Conservation (phyloP, 2,329 filamentous ascomycete species). For the Cladosporium sp. region DNA sequence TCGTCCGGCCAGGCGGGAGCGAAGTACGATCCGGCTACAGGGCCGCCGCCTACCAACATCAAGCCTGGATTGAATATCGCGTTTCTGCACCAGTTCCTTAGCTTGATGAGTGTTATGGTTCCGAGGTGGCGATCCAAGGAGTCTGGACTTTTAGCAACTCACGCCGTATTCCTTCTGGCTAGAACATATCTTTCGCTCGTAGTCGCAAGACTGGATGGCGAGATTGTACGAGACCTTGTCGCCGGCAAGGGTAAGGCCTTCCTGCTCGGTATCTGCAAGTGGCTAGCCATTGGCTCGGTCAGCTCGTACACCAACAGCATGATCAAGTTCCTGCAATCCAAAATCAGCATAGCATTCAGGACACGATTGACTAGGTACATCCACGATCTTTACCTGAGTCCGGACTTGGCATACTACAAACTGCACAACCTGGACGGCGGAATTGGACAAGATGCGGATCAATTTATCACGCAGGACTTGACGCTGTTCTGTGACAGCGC, state of each 20-base stretch:
- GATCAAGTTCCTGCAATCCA: constrained; percentile 98
- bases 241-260: constrained; percentile 89
- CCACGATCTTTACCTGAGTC: constrained; percentile 93
- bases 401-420: constrained; percentile 95
- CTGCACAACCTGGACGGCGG: constrained; percentile 89
- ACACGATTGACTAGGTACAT: constrained; percentile 94
- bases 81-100: constrained; percentile 95
- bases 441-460: constrained; percentile 86
- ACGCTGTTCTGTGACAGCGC: constrained; percentile 93
- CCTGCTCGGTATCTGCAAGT: constrained; percentile 85
- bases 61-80: constrained; percentile 94
- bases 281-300: constrained; percentile 89
- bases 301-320: constrained; percentile 97
- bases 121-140: constrained; percentile 95
- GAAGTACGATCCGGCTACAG: constrained; percentile 22
- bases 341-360: constrained; percentile 96
- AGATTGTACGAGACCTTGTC: constrained; percentile 95
- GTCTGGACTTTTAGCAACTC: constrained; percentile 83
- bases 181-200: constrained; percentile 92
- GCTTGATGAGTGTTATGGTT: constrained; percentile 95
- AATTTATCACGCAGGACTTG: constrained; percentile 96
- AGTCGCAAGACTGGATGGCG: constrained; percentile 88
- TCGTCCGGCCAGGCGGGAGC: constrained; percentile 64
- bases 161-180: constrained; percentile 85
- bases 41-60: constrained; percentile 75